Evolutionary conservation across 2,329 filamentous ascomycete species (phyloP).

Genomic region (Emmonsiellopsis sp.): DNA sequence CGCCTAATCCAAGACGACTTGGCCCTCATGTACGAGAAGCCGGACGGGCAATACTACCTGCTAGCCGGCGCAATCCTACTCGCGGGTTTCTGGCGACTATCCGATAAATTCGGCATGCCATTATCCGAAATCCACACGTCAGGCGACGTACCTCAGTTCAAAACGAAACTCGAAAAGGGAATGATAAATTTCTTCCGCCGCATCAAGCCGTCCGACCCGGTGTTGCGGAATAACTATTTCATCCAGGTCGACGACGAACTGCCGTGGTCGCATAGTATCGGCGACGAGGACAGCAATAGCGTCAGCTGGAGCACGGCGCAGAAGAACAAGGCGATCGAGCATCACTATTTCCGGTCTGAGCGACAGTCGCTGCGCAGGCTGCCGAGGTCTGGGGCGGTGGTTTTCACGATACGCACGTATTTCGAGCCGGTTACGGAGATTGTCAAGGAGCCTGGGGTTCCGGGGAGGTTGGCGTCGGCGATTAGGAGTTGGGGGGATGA

Average conservation of each 20-base stretch:
- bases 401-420: conserved; percentile 74
- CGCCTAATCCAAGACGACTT: conserved; percentile 73
- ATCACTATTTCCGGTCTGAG: conserved; percentile 72
- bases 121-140: conserved; percentile 71
- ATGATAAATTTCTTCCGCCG: conserved; percentile 76
- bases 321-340: conserved; percentile 61
- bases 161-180: conserved; percentile 62
- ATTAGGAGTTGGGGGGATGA: conserved; percentile 74
- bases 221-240: conserved; percentile 74
- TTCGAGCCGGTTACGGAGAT: conserved; percentile 64
- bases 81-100: conserved; percentile 73
- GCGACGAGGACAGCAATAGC: conserved; percentile 55
- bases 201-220: conserved; percentile 57
- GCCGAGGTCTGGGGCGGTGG: conserved; percentile 48
- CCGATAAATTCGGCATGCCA: conserved; percentile 73
- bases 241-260: conserved; percentile 74
- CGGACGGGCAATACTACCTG: conserved; percentile 72
- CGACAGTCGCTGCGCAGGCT: conserved; percentile 60
- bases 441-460: conserved; percentile 63
- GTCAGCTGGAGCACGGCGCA: conserved; percentile 68
- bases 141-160: conserved; percentile 65
- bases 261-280: conserved; percentile 69
- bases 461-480: conserved; percentile 67
- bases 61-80: conserved; percentile 67
- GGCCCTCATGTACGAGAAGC: conserved; percentile 69